Percentiles rank a stretch among this genome's conserved stretches.
Conservation (phyloP, 768 basidiomycete species). For the Leccinum variicolor region DNA sequence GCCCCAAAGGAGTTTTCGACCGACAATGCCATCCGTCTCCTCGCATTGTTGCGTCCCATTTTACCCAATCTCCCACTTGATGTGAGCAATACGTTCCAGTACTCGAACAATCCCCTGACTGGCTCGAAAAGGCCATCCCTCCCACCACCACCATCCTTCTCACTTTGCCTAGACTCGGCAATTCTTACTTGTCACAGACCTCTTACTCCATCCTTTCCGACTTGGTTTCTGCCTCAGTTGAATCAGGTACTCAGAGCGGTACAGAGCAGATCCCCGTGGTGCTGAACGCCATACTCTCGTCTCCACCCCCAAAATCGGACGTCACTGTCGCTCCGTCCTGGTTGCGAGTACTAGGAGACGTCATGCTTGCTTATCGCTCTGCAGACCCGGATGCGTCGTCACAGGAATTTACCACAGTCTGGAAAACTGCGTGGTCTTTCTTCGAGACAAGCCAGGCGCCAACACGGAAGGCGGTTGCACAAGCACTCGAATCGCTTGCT, state of each 20-base stretch:
- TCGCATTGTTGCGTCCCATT: slow-evolving; percentile 67
- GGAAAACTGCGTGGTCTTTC: slow-evolving; percentile 75
- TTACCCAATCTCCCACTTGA: slow-evolving; percentile 59
- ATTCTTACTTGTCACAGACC: slow-evolving; percentile 85
- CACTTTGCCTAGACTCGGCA: slow-evolving; percentile 80
- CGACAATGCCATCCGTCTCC: slow-evolving; percentile 76
- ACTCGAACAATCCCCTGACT: slow-evolving; percentile 11
- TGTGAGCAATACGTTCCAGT: slow-evolving; percentile 44
- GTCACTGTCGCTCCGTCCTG: slow-evolving; percentile 68
- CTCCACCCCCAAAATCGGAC: slow-evolving; percentile 70
- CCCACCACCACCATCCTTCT: slow-evolving; percentile 69
- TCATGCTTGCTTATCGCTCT: slow-evolving; percentile 61
- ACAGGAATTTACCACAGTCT: slow-evolving; percentile 57
- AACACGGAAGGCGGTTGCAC: slow-evolving; percentile 60
- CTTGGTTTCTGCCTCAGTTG: slow-evolving; percentile 57
- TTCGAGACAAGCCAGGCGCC: slow-evolving; percentile 64
- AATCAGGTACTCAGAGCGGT: slow-evolving; percentile 48
- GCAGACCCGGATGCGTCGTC: slow-evolving; percentile 49
- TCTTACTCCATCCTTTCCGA: slow-evolving; percentile 84
- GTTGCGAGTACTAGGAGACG: slow-evolving; percentile 71
- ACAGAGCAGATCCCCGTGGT: slow-evolving; percentile 56
- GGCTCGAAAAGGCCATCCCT: slow-evolving; percentile 59
- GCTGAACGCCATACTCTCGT: slow-evolving; percentile 64
- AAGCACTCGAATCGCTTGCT: slow-evolving; percentile 59
- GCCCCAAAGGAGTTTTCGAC: slow-evolving; percentile 51